Evolutionary conservation across 202 grass and related monocot species (phyloP).

Genomic region (Setaria italica): DNA sequence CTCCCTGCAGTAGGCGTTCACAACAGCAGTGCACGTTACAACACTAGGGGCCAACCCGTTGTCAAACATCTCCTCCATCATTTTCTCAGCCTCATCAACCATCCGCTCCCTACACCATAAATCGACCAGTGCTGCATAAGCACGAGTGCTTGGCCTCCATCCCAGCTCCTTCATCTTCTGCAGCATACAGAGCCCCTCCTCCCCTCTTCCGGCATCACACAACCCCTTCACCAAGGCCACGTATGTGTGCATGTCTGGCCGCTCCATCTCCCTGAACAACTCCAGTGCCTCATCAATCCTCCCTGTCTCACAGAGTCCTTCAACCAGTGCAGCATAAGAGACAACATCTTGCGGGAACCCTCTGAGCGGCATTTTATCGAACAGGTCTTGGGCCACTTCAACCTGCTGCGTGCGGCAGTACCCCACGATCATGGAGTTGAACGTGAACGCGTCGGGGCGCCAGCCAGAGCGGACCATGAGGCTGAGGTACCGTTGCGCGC

Average conservation of each 20-base stretch:
- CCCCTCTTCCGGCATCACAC: slow-evolving; percentile 43
- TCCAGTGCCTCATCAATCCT: slow-evolving; percentile 55
- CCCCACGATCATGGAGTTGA: slow-evolving; percentile 58
- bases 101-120: slow-evolving; percentile 40
- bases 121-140: slow-evolving; percentile 45
- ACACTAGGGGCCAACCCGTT: slow-evolving; percentile 48
- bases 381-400: slow-evolving; percentile 43
- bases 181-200: slow-evolving; percentile 52
- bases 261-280: slow-evolving; percentile 50
- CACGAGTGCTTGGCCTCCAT: slow-evolving; percentile 39
- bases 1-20: slow-evolving; percentile 53
- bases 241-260: slow-evolving; percentile 47
- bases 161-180: slow-evolving; percentile 48
- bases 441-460: slow-evolving; percentile 58
- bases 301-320: slow-evolving; percentile 54
- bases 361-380: slow-evolving; percentile 67
- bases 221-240: slow-evolving; percentile 55
- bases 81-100: slow-evolving; percentile 51
- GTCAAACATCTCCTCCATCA: slow-evolving; percentile 62
- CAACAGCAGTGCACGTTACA: slow-evolving; percentile 55
- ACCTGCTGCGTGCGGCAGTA: slow-evolving; percentile 41
- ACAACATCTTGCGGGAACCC: slow-evolving; percentile 51
- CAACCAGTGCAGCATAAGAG: slow-evolving; percentile 50
- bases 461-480: slow-evolving; percentile 64
- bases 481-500: slow-evolving; percentile 53